Percentiles rank a stretch among this genome's conserved stretches.
phyloP scores from a whole-genome alignment of 768 basidiomycete species.

The Podaxis carcinomalis region DNA sequence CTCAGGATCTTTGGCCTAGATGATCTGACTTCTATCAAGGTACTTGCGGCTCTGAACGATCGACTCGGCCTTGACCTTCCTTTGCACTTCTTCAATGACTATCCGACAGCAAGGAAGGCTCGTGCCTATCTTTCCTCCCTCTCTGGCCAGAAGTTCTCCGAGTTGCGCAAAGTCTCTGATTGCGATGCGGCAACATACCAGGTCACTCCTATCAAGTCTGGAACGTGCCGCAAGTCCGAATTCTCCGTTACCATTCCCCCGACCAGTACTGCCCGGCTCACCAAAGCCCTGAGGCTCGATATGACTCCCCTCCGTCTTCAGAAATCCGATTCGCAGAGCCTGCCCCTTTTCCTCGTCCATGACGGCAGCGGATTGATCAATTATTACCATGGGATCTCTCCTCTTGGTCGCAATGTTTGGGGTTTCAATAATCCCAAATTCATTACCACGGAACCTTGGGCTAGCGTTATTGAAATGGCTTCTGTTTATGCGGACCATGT shows the following conservation, averaged over 20 bases:
- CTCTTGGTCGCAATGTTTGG: conserved; percentile 53
- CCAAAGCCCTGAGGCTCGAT: conserved; percentile 21
- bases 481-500: conserved; percentile 42
- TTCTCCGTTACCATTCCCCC: background rate
- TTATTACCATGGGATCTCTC: conserved; percentile 43
- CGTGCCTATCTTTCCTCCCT: conserved; percentile 24
- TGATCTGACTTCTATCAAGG: conserved; percentile 60
- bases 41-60: conserved; percentile 39
- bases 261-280: conserved; percentile 5
- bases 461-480: conserved; percentile 48
- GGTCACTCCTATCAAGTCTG: background rate
- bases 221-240: background rate
- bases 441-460: conserved; percentile 40
- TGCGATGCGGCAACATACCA: background rate
- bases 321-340: conserved; percentile 15
- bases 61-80: conserved; percentile 41
- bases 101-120: conserved; percentile 36
- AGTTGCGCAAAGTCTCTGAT: background rate
- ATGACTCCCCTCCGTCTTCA: conserved; percentile 34
- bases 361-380: conserved; percentile 65
- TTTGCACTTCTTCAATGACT: conserved; percentile 33
- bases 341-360: conserved; percentile 63
- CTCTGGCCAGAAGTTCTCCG: background rate
- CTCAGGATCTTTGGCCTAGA: conserved; percentile 54
- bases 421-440: conserved; percentile 58